A percentile compares a stretch with the other conserved stretches of the same genome.
These are phyloP conservation scores for Byssothecium circinans DNA, from an alignment of 2,329 filamentous ascomycete genomes.

Conservation along the genomic window DNA sequence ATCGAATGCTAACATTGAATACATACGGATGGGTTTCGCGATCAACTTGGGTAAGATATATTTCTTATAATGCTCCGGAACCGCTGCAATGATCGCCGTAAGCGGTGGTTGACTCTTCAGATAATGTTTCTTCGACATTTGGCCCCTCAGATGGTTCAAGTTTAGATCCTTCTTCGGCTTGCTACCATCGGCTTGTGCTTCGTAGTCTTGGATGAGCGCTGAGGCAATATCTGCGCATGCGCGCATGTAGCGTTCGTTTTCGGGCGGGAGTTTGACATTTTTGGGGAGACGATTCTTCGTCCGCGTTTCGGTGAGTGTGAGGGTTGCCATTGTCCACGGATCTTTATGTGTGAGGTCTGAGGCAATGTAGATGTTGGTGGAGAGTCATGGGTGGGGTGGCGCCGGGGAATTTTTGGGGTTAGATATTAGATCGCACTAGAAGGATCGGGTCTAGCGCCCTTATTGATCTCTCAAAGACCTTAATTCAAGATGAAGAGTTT, in stretches of 20 bases:
- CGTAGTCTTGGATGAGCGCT: conserved; percentile 90
- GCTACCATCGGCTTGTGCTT: conserved; percentile 72
- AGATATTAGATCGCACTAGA: too few relatives aligned
- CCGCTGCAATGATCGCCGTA: conserved; percentile 95
- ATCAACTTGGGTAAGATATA: conserved; percentile 96
- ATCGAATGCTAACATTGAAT: not conserved
- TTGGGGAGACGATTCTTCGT: conserved; percentile 62
- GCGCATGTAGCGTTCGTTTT: conserved; percentile 91
- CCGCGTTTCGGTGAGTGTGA: conserved; percentile 57
- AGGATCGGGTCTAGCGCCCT: too few relatives aligned
- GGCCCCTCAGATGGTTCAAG: conserved; percentile 82
- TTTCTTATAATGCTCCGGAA: conserved; percentile 99
- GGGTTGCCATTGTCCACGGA: conserved; percentile 56
- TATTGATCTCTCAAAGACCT: too few relatives aligned
- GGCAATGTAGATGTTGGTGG: not conserved
- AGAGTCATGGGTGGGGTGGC: conserved; percentile 5
- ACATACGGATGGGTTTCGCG: conserved; percentile 87
- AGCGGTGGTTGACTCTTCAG: conserved; percentile 85
- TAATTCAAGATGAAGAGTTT: too few relatives aligned
- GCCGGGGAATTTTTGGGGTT: conserved; percentile 1
- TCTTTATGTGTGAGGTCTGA: conserved; percentile 22
- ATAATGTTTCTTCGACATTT: conserved; percentile 90
- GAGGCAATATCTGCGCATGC: conserved; percentile 96
- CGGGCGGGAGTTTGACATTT: conserved; percentile 76
- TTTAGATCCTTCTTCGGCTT: conserved; percentile 85